Percentiles rank a stretch among this genome's conserved stretches.
Evolutionary conservation across 345 rosid genomes (phyloP).

Genomic region (Eucalyptus leucophloia): DNA sequence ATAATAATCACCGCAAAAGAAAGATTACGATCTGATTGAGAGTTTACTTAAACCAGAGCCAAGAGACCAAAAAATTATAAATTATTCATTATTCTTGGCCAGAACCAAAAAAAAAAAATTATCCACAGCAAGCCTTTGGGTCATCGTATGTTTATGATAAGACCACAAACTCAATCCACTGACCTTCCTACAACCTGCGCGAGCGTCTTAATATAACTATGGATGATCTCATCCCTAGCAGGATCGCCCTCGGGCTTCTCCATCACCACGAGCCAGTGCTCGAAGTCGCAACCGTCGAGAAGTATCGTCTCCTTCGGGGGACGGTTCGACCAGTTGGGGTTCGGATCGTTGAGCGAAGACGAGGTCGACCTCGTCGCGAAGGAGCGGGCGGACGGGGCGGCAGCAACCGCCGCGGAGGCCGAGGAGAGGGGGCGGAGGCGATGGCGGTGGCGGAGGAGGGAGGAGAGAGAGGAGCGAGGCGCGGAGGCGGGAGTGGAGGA

Average conservation of each 20-base stretch:
- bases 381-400: background rate
- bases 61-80: background rate
- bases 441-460: background rate
- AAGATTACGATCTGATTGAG: background rate
- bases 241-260: slow-evolving; percentile 62
- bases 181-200: slow-evolving; percentile 77
- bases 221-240: slow-evolving; percentile 85
- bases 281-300: slow-evolving; percentile 90
- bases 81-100: background rate
- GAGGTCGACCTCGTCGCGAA: slow-evolving; percentile 36
- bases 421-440: slow-evolving; percentile 9
- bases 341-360: slow-evolving; percentile 60
- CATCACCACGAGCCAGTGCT: slow-evolving; percentile 93
- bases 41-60: background rate
- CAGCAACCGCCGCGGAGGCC: background rate
- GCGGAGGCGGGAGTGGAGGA: background rate
- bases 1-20: background rate
- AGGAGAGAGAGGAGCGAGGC: background rate
- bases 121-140: background rate
- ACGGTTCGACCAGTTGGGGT: slow-evolving; percentile 85
- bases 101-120: background rate
- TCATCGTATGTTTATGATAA: background rate
- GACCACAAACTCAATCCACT: background rate
- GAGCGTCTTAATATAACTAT: slow-evolving; percentile 65
- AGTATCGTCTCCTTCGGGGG: slow-evolving; percentile 91